Percentiles rank a stretch among this genome's conserved stretches.
Conservation (phyloP, 768 basidiomycete species). For the Inosperma sp. region DNA sequence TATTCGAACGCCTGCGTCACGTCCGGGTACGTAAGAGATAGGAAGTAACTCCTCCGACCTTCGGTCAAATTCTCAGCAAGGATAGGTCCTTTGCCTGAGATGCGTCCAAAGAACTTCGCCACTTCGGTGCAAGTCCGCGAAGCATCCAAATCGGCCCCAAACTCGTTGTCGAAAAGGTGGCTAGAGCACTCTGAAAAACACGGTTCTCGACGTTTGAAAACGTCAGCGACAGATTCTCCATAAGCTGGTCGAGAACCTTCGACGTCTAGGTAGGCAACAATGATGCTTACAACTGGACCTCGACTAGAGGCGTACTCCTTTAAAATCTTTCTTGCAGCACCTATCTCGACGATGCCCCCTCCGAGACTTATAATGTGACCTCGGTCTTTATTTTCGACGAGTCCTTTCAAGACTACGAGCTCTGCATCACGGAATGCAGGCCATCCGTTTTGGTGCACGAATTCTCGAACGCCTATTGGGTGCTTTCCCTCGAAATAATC, state of each 20-base stretch:
- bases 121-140: slow-evolving; percentile 56
- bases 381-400: slow-evolving; percentile 54
- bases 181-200: slow-evolving; percentile 83
- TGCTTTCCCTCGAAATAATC: slow-evolving; percentile 69
- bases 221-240: slow-evolving; percentile 80
- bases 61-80: slow-evolving; percentile 46
- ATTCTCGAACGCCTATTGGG: slow-evolving; percentile 60
- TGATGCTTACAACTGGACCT: slow-evolving; percentile 82
- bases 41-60: slow-evolving; percentile 80
- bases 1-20: slow-evolving; percentile 61
- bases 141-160: slow-evolving; percentile 31
- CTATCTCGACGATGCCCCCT: slow-evolving; percentile 90
- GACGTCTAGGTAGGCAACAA: slow-evolving; percentile 72
- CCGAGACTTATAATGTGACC: slow-evolving; percentile 84
- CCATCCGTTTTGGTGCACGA: slow-evolving; percentile 84
- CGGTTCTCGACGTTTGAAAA: slow-evolving; percentile 76
- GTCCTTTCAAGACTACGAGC: slow-evolving; percentile 57
- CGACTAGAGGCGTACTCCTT: slow-evolving; percentile 53
- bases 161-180: slow-evolving; percentile 80
- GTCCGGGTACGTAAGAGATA: slow-evolving; percentile 90
- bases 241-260: slow-evolving; percentile 84
- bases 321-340: slow-evolving; percentile 69
- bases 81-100: slow-evolving; percentile 71
- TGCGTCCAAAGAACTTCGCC: slow-evolving; percentile 81
- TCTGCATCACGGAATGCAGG: slow-evolving; percentile 83